Percentiles rank a stretch among this genome's conserved stretches.
phyloP scores from a whole-genome alignment of 352 stramenopile species.

The Pythium rhizo-oryzae region DNA sequence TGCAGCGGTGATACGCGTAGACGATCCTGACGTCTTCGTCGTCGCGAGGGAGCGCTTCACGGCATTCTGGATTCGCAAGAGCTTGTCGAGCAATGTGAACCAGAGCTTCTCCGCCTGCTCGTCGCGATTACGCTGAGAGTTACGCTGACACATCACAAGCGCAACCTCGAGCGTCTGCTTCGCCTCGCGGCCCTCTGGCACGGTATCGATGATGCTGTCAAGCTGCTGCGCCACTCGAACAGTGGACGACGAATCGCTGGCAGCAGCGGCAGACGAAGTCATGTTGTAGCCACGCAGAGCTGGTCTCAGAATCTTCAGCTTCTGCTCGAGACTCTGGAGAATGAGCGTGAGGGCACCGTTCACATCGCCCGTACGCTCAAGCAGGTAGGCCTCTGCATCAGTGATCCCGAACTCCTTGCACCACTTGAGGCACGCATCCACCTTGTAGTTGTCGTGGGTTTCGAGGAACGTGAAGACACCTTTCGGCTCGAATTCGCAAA shows the following conservation, averaged over 20 bases:
- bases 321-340: constrained; percentile 91
- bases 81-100: constrained; percentile 94
- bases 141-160: constrained; percentile 94
- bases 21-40: constrained; percentile 51
- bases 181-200: constrained; percentile 73
- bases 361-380: constrained; percentile 94
- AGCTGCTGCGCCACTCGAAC: constrained; percentile 47
- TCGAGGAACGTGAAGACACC: constrained; percentile 83
- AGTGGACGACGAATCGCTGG: constrained; percentile 26
- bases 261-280: constrained; percentile 36
- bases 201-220: constrained; percentile 84
- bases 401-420: constrained; percentile 88
- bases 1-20: constrained; percentile 49
- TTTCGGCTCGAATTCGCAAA: constrained; percentile 80
- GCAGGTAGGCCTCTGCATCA: constrained; percentile 90
- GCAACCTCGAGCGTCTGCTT: constrained; percentile 92
- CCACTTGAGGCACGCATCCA: constrained; percentile 80
- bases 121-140: constrained; percentile 84
- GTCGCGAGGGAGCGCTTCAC: constrained; percentile 88
- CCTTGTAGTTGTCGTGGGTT: constrained; percentile 88
- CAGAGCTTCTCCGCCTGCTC: constrained; percentile 93
- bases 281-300: constrained; percentile 80
- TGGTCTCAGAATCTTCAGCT: constrained; percentile 91
- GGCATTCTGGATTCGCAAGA: constrained; percentile 92
- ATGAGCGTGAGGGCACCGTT: constrained; percentile 93